Evolutionary conservation across 2,329 filamentous ascomycete genomes (phyloP), one percentile per base, ranked within the genome.

Genomic region (Diaporthe caulivora): DNA sequence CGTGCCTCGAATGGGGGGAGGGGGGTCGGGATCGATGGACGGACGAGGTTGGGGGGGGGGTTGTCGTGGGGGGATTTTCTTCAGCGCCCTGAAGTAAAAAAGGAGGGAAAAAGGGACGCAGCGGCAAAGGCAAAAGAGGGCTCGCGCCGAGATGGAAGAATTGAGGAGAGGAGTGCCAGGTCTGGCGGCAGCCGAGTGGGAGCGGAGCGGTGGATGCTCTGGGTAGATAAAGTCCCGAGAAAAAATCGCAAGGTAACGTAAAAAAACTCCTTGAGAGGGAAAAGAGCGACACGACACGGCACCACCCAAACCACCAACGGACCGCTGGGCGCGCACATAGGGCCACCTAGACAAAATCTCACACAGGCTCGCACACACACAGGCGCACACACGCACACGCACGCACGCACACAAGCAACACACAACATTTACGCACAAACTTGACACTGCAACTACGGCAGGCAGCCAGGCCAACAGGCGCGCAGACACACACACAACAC

Each of bases 191-290:
- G 42, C 40, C 42, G 44, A 71, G 69, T 53, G 69, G 69, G 54
- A 71, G 68, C 68, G 55, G 69, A 71, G 69, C 69, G 69, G 69
- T 71, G 69, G 69, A 71, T 71, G 69, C 69, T 71, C 69, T 42
- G 55, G 44, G 55, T 71, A 62, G 69, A 62, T 71, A 71, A 71
- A 71, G 69, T 71, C 69, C 69, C 69, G 69, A 55, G 65, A 68
- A 70, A 70, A 72, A 72, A 72, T 72, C 64, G 51, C 53, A 72
- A 70, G 53, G 64, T 70, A 70, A 55, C 51, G 37, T 49, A 60
- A 68, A 72, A 67, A 64, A 65, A 65, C 26, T 53, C 37, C 60
- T 72, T 49, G 70, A 72, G 57, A 29, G 53, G 70, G 70, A 68
- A 69, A 72, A 53, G 70, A 72, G 70, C 51, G 44, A 55, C 70